These are phyloP conservation scores for Eucalyptus cloeziana DNA, from an alignment of 345 rosid genomes.

Conservation along the genomic window DNA sequence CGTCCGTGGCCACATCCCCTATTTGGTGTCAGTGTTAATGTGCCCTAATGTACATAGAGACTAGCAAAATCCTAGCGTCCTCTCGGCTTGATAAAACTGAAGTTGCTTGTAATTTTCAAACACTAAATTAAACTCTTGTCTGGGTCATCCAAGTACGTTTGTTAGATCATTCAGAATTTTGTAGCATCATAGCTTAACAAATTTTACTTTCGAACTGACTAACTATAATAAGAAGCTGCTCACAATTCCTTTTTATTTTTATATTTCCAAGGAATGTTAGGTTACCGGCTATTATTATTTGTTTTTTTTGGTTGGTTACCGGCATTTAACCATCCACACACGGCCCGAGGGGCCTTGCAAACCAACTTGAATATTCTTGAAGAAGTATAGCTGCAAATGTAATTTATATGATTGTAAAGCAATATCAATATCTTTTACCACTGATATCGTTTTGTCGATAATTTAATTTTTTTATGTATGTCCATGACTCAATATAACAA, in stretches of 20 bases:
- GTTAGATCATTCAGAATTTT: neutral
- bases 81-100: neutral
- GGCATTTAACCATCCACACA: neutral
- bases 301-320: too few species aligned
- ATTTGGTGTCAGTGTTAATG: neutral
- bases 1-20: accelerated
- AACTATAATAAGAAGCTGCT: neutral
- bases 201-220: too few species aligned
- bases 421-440: neutral
- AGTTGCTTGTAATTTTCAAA: neutral
- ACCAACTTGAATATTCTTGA: neutral
- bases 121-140: neutral
- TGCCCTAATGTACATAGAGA: accelerated
- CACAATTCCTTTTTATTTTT: neutral
- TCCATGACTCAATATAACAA: neutral
- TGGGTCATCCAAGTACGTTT: neutral
- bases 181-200: neutral
- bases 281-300: neutral
- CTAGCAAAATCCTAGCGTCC: neutral
- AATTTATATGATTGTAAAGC: neutral
- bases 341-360: neutral
- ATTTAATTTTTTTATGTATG: neutral
- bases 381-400: neutral
- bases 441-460: neutral
- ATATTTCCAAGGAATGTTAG: neutral